Percentiles rank a stretch among this genome's conserved stretches.
These are phyloP conservation scores for Calendula officinalis DNA, from an alignment of 129 eudicot species.

Conservation along the genomic window DNA sequence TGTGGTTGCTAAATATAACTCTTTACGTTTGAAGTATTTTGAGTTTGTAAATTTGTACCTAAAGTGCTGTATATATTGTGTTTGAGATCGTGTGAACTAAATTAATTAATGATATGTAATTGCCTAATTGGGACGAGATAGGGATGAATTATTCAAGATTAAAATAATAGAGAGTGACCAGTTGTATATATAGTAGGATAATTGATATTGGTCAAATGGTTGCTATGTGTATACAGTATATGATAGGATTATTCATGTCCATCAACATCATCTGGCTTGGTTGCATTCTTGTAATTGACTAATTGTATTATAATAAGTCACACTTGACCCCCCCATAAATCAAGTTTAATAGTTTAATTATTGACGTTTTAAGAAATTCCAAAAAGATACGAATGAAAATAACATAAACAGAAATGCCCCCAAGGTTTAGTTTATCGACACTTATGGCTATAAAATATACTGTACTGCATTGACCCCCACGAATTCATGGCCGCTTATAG, in stretches of 20 bases:
- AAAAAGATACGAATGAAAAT: neutral
- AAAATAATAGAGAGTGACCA: constrained; percentile 12
- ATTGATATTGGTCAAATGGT: constrained; percentile 22
- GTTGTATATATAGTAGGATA: constrained; percentile 7
- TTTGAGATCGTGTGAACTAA: neutral
- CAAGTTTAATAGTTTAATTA: neutral
- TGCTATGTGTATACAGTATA: constrained; percentile 1
- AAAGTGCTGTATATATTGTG: too few species aligned
- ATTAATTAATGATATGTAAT: neutral
- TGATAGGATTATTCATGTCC: neutral
- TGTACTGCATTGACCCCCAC: neutral
- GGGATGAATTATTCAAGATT: neutral
- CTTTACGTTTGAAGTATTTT: too few species aligned
- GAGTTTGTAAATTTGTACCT: too few species aligned
- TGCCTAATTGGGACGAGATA: neutral
- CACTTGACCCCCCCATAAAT: neutral
- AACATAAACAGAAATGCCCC: neutral
- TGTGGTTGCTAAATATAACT: too few species aligned
- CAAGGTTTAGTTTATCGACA: neutral
- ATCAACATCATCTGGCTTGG: constrained; percentile 14
- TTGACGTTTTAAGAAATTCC: neutral
- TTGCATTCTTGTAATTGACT: constrained; percentile 10
- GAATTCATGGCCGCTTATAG: too few species aligned
- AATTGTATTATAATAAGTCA: neutral
- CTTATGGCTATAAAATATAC: neutral